Base-by-base conservation (phyloP, 2,329 filamentous ascomycete species). In the Paecilomyces niveus region DNA sequence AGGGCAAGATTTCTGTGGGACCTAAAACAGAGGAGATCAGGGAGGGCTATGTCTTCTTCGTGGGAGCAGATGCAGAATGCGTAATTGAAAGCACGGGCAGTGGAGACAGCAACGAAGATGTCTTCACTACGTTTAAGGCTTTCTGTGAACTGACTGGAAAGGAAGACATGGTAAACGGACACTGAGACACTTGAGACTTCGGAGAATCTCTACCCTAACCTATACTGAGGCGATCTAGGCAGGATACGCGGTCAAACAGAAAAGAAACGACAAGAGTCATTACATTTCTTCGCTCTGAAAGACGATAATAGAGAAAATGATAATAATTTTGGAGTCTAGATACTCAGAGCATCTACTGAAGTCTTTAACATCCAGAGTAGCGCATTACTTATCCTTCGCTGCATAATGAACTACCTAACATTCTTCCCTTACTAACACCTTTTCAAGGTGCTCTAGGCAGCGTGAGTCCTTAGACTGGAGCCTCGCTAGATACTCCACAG, bases 111-210 rank as follows among this genome's bases (percentile, higher is more conserved):
- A 76, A 81, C 0, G 85, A 85, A 26, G 87, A 91, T 58, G 85
- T 88, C 57, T 88, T 97, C 64, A 88, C 89, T 26, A 92, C 89
- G 0, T 99, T 95, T 80, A 94, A 92, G 78, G 94, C 93, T 0
- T 97, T 96, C 72, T 96, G 92, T 69, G 92, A 97, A 78, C 80
- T 96, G 61, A 84, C 86, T 11, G 78, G 76, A 22, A 74, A 78
- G 65, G 74, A 77, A 63, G 72, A 70, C 33, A 59, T 69, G 63
- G 66, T 69, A 57, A 72, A 75, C 59, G 71, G 71, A 32, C 58
- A 71, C 56, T 74, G 66, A 65, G 26, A 8, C 26, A 51, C 26
- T 26, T 24, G 2, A 51, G 4, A 51, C 18, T 26, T 18, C 39
- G 21, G 50, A 7, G 29, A n/a, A 22, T 39, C 9, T 21, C n/a